Base-by-base conservation (phyloP, 2,329 filamentous ascomycete genomes). In the Ophiostoma fasciatum region DNA sequence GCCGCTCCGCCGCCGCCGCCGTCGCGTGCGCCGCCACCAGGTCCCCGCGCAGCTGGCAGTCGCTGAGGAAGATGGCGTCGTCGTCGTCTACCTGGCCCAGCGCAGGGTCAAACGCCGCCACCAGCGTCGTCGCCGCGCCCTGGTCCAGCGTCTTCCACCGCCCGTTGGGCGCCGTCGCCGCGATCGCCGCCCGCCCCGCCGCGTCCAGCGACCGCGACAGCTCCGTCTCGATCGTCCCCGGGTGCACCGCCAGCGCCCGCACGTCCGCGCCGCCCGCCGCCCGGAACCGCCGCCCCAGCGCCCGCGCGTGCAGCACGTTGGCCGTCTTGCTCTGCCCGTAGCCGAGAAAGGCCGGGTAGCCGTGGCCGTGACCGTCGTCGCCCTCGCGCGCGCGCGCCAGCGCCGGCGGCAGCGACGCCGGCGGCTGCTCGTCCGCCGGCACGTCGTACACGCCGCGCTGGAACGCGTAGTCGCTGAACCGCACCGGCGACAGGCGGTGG, bases 251-350 rank as follows among this genome's bases (percentile, higher is more conserved):
- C 6, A 50, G 51, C 1, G 54, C 50, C 3, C 47, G 44, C 7
- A 61, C 44, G 11, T 10, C 4, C 7, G 27, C n/a, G 7, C 28
- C 15, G 5, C 37, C 37, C 3, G 45, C 45, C n/a, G 29, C 28
- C 10, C 45, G 41, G 4, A 60, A 45, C 8, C 51, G 53, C 19
- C 57, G 47, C 1, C 45, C 47, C 6, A 62, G 43, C 33, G 49
- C 54, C 14, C 51, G 52, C 0, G 51, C 48, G 41, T 61, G 60
- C 31, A 63, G 48, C 10, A 67, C 59, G 28, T 64, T 62, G 4
- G 63, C 62, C 4, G 59, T 58, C 44, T 68, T 68, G 31, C 59
- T 61, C 43, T 66, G 62, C 0, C 53, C 58, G 39, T 69, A 68
- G 9, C 53, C 61, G 2, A 51, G 45, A 53, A 61, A 64, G 1